Evolutionary conservation across 148 eudicot genomes (phyloP).

Genomic region (Fallopia convolvulus): DNA sequence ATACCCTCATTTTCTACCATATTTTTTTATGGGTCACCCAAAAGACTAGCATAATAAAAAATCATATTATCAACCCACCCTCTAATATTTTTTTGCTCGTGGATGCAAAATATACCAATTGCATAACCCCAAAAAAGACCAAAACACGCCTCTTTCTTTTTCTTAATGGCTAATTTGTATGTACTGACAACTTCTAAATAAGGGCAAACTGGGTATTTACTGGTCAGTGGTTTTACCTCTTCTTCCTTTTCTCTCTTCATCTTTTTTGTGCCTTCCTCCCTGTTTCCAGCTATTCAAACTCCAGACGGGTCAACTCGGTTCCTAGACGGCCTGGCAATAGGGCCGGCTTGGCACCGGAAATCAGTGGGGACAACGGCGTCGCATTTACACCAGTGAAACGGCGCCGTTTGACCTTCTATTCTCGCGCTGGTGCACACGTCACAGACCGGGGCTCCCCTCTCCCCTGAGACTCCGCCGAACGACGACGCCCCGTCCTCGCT

Average conservation of each 20-base stretch:
- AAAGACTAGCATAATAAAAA: neutral
- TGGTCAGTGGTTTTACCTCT: slow-evolving; percentile 10
- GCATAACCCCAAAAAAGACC: neutral
- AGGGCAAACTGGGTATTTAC: slow-evolving; percentile 7
- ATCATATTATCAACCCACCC: neutral
- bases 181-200: neutral
- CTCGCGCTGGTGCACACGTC: slow-evolving; percentile 27
- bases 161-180: slow-evolving; percentile 1
- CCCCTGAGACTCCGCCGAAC: slow-evolving; percentile 3
- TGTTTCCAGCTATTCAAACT: slow-evolving; percentile 10
- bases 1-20: neutral
- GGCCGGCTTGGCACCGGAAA: slow-evolving; percentile 36
- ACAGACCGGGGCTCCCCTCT: slow-evolving; percentile 18
- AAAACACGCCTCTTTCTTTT: neutral
- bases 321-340: slow-evolving; percentile 38
- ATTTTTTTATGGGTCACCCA: slow-evolving; percentile 5
- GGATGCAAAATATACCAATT: neutral
- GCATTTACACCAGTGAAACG: slow-evolving; percentile 45
- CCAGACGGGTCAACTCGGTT: slow-evolving; percentile 5
- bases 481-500: slow-evolving; percentile 24
- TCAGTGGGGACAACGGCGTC: slow-evolving; percentile 28
- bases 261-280: slow-evolving; percentile 2
- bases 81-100: neutral
- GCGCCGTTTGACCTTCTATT: slow-evolving; percentile 11
- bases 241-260: neutral